Evolutionary conservation across 768 basidiomycete species (phyloP).

Genomic region (Pleurotus sapidus): DNA sequence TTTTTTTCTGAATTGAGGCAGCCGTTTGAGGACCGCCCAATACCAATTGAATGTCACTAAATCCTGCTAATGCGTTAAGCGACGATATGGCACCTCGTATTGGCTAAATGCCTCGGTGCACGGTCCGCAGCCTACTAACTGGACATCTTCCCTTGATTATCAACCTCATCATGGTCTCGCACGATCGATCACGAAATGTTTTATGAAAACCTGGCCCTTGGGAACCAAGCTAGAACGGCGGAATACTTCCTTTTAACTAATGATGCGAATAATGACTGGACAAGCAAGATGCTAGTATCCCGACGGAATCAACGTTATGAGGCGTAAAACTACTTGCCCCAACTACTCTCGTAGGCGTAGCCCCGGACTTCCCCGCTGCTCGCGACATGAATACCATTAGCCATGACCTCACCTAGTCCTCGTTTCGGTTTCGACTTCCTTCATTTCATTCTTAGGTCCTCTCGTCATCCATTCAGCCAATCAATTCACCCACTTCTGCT

Average conservation of each 20-base stretch:
- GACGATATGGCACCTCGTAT: not conserved
- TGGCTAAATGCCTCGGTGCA: not conserved
- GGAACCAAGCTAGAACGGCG: not conserved
- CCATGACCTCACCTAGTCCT: not conserved
- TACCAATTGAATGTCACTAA: not conserved
- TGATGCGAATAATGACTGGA: not conserved
- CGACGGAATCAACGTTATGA: not conserved
- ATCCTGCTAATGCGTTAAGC: not conserved
- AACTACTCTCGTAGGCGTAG: not conserved
- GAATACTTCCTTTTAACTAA: not conserved
- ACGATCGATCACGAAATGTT: conserved; percentile 4
- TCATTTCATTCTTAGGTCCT: not conserved
- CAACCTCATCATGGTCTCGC: conserved; percentile 1
- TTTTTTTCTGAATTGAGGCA: not conserved
- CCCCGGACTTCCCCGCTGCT: not conserved
- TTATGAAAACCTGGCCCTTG: conserved; percentile 1
- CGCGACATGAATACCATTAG: not conserved
- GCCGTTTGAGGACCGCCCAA: not conserved
- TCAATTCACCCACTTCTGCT: not conserved
- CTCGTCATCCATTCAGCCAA: not conserved
- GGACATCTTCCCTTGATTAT: conserved; percentile 5
- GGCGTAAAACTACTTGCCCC: not conserved
- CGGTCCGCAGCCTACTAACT: not conserved
- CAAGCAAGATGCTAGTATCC: not conserved
- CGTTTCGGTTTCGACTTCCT: not conserved